A percentile compares a stretch with the other conserved stretches of the same genome.
Evolutionary conservation across 495 filamentous ascomycete genomes (phyloP).

Genomic region (Aspergillus cristatus): DNA sequence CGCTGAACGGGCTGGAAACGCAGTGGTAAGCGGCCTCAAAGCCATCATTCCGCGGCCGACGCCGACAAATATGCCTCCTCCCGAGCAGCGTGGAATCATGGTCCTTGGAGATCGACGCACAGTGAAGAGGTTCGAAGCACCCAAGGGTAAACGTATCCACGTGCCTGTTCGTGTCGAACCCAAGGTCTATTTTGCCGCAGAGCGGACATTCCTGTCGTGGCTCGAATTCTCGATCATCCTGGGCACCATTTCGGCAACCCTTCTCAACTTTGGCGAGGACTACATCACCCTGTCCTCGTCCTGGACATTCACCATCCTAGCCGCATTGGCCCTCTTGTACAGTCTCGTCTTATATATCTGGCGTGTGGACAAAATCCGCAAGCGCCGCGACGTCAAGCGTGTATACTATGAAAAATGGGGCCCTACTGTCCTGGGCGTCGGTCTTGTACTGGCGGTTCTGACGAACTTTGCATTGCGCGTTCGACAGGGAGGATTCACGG

Average conservation of each 20-base stretch:
- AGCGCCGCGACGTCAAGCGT: constrained; percentile 61
- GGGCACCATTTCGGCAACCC: constrained; percentile 78
- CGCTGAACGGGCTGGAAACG: constrained; percentile 26
- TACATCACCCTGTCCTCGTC: constrained; percentile 53
- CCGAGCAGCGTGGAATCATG: constrained; percentile 36
- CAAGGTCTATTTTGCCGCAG: constrained; percentile 94
- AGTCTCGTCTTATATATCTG: constrained; percentile 76
- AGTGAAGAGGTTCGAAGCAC: constrained; percentile 66
- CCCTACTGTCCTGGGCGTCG: constrained; percentile 67
- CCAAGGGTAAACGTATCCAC: constrained; percentile 88
- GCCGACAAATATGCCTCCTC: constrained; percentile 49
- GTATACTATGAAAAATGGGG: constrained; percentile 84
- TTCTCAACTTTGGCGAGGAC: constrained; percentile 76
- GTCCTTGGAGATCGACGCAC: constrained; percentile 44
- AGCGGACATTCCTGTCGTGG: constrained; percentile 94
- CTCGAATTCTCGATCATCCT: constrained; percentile 95
- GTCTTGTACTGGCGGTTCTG: constrained; percentile 61
- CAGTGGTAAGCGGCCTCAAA: constrained; percentile 35
- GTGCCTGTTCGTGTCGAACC: constrained; percentile 94
- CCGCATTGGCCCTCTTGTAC: constrained; percentile 65
- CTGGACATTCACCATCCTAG: constrained; percentile 73
- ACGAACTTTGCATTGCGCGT: constrained; percentile 59
- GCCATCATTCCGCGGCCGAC: constrained; percentile 49
- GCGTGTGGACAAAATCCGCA: constrained; percentile 73
- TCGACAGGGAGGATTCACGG: constrained; percentile 25